phyloP scores from a whole-genome alignment of 441 rosid species.

The Lepidium campestre region DNA sequence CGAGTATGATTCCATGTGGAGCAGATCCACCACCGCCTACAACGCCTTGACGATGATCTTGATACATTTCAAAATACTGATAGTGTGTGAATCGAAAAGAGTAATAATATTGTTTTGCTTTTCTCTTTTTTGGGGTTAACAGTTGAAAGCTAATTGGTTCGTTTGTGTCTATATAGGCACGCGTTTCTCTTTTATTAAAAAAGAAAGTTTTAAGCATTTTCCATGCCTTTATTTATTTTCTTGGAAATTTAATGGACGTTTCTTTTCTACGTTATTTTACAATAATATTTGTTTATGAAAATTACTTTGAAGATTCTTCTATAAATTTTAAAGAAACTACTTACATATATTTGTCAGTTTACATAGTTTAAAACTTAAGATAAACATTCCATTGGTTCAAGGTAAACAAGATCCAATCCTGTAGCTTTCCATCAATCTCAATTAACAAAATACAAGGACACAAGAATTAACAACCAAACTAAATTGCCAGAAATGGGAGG shows the following conservation, averaged over 20 bases:
- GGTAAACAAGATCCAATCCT: not conserved
- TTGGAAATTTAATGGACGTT: conserved; percentile 6
- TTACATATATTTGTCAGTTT: not conserved
- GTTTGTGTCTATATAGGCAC: conserved; percentile 1
- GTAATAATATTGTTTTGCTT: not conserved
- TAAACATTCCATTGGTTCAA: too few relatives aligned
- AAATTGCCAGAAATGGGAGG: not conserved
- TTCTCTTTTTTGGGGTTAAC: not conserved
- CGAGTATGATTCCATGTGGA: conserved; percentile 76
- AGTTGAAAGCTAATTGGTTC: not conserved
- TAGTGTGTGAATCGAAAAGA: not conserved
- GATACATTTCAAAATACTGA: conserved; percentile 7
- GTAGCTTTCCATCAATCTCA: not conserved
- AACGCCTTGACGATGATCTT: conserved; percentile 18
- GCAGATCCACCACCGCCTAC: conserved; percentile 42
- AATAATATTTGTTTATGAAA: too few relatives aligned
- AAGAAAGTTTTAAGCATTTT: not conserved
- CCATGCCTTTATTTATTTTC: not conserved
- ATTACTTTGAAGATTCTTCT: too few relatives aligned
- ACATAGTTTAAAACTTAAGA: not conserved
- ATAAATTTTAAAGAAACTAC: too few relatives aligned
- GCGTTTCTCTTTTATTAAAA: conserved; percentile 13
- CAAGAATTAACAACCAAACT: not conserved
- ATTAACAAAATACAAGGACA: not conserved
- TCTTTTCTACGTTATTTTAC: not conserved